Evolutionary conservation across 129 eudicot genomes (phyloP).

Genomic region (Centella asiatica): DNA sequence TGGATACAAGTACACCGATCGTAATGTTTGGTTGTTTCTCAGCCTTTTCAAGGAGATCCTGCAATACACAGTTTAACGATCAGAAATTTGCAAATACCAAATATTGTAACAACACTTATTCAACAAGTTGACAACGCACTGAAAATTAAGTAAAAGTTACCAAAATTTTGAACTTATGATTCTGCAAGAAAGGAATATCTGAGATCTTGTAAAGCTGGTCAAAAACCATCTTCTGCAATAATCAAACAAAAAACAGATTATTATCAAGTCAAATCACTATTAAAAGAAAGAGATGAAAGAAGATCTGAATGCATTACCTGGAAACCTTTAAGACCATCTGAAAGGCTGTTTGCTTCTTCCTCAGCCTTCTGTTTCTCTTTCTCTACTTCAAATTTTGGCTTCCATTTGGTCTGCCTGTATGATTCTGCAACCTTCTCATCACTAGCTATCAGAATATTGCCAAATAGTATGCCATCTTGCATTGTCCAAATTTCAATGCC

Average conservation of each 20-base stretch:
- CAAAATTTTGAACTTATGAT: constrained; percentile 73
- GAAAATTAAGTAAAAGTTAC: constrained; percentile 31
- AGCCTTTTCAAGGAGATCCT: constrained; percentile 83
- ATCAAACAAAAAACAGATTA: background rate
- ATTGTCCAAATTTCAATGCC: constrained; percentile 99
- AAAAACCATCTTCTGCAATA: constrained; percentile 69
- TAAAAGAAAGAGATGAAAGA: background rate
- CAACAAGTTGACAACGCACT: background rate
- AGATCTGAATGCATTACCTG: constrained; percentile 39
- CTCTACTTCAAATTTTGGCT: constrained; percentile 69
- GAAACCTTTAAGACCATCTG: constrained; percentile 57
- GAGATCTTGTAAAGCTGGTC: constrained; percentile 80
- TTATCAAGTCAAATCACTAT: background rate
- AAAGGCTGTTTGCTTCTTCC: constrained; percentile 41
- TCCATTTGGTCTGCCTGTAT: constrained; percentile 61
- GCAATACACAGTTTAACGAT: constrained; percentile 10
- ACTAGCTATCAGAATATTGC: constrained; percentile 68
- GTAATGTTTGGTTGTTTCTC: constrained; percentile 67
- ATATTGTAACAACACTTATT: background rate
- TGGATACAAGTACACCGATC: constrained; percentile 49
- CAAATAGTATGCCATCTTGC: constrained; percentile 96
- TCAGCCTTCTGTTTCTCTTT: constrained; percentile 58
- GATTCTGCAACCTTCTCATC: constrained; percentile 65
- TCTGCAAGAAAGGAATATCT: constrained; percentile 72
- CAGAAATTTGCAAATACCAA: background rate